Base-by-base conservation (phyloP, 768 basidiomycete genomes). In the Xanthoconium stramineum region DNA sequence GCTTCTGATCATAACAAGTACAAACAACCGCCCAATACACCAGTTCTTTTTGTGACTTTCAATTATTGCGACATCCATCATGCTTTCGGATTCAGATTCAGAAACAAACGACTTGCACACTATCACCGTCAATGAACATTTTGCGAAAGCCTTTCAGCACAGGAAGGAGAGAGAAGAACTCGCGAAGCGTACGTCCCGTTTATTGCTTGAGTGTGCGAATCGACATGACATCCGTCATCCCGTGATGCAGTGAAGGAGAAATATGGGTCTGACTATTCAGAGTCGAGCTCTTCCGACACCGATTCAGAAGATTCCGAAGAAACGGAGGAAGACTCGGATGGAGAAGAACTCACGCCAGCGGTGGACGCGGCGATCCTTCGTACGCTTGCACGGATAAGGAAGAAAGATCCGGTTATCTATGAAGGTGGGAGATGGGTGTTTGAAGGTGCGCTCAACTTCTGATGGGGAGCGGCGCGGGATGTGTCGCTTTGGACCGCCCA, bases 361-460 rank as follows among this genome's bases (percentile, higher is more conserved):
- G 83, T 98, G 48, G 96, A 98, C 65, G 97, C 86, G 43, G 97
- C 97, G 19, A 97, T 98, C 63, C 79, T 98, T 39, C 79, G 93
- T 47, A 98, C 94, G 1, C 78, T 99, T 10, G 91, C 88, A 0
- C 81, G 86, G 62, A 97, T 98, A 53, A 83, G 83, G 68, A 79
- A 80, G 52, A 88, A 82, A 62, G 92, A 95, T 67, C 93, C 94
- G 0, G 80, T 76, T 0, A 96, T 99, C 32, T 98, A 99, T 65
- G 79, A 91, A 56, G 68, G 74, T 0, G 79, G 75, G 14, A 85
- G 83, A 57, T 75, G 81, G 57, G 83, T 98, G 0, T 93, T 95
- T 62, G 84, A 91, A 69, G 91, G 93, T 92, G 53, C n/a, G 65
- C 51, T 35, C 17, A 3, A n/a, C 40, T 43, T 43, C 14, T 52